Evolutionary conservation across 805 yeast species (phyloP), one percentile per base, ranked within the genome.

Genomic region (Starmerella vaccinii): DNA sequence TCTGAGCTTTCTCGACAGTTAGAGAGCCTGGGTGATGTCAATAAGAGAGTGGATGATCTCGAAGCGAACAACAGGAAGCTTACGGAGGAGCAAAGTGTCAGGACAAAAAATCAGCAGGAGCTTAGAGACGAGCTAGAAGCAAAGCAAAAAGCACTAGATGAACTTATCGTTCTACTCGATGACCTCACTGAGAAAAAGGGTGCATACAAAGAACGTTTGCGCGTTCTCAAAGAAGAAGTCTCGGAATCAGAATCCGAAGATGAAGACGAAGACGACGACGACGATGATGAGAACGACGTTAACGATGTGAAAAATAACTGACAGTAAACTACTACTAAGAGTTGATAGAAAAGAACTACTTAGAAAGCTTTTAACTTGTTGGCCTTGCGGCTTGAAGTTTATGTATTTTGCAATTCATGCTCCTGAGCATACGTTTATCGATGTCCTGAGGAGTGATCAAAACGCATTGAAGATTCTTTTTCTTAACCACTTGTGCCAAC

Each of bases 361-460:
- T 29, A 38, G 5, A 22, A 5, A 29, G 9, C 4, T 16, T 33
- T 16, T 33, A 13, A n/a, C n/a, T n/a, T n/a, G n/a, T n/a, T 13
- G 19, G 16, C 15, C 53, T 18, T 8, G 57, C 57, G 1, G 57
- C 51, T 1, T 22, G 32, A 10, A 54, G 42, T 22, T 35, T 37
- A 26, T 39, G 53, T 23, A 55, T 18, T 15, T 35, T 23, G 43
- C 18, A 16, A 1, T 43, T 40, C 15, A 42, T 22, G 10, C 41
- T 40, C 3, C 43, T 24, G 12, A 55, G 24, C 1, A 29, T 44
- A 5, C 40, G 9, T 2, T 50, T 47, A 2, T 77, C 79, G 56
- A 90, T 83, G 63, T 87, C 95, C 61, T 88, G 94, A 0, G 98
- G 98, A 0, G 98, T 90, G 41, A 90, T 90, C 58, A 90, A 86